phyloP scores from a whole-genome alignment of 2,329 filamentous ascomycete species.

The Aspergillus amoenus region DNA sequence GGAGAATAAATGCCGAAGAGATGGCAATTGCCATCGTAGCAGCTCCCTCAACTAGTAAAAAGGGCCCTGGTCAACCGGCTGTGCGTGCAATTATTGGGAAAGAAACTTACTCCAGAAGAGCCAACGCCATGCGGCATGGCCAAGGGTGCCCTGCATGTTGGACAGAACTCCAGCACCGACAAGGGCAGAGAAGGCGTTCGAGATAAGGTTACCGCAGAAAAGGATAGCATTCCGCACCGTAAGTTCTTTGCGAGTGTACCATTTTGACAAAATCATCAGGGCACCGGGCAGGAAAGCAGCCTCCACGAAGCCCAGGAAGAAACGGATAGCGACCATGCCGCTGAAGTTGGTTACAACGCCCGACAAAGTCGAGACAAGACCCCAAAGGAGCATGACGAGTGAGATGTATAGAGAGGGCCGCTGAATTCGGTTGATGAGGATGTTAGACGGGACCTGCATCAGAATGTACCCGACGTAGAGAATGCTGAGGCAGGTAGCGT shows the following conservation, averaged over 20 bases:
- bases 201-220: constrained; percentile 49
- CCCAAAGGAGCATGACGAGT: constrained; percentile 56
- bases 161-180: constrained; percentile 47
- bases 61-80: neutral
- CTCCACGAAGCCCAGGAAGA: constrained; percentile 40
- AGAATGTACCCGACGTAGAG: constrained; percentile 8
- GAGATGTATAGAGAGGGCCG: constrained; percentile 47
- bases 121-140: constrained; percentile 47
- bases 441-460: constrained; percentile 39
- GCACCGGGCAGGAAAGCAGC: constrained; percentile 41
- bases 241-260: constrained; percentile 49
- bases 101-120: constrained; percentile 57
- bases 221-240: constrained; percentile 48
- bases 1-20: constrained; percentile 38
- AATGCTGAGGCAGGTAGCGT: constrained; percentile 2
- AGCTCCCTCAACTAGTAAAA: constrained; percentile 1
- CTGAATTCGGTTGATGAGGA: constrained; percentile 48
- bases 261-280: constrained; percentile 44
- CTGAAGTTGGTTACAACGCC: constrained; percentile 43
- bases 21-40: constrained; percentile 12
- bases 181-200: constrained; percentile 47
- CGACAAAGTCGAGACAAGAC: constrained; percentile 58
- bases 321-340: constrained; percentile 39
- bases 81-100: constrained; percentile 44
- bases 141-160: constrained; percentile 43